Conservation (phyloP, 257 asterid species). For the Scutellaria barbata region DNA sequence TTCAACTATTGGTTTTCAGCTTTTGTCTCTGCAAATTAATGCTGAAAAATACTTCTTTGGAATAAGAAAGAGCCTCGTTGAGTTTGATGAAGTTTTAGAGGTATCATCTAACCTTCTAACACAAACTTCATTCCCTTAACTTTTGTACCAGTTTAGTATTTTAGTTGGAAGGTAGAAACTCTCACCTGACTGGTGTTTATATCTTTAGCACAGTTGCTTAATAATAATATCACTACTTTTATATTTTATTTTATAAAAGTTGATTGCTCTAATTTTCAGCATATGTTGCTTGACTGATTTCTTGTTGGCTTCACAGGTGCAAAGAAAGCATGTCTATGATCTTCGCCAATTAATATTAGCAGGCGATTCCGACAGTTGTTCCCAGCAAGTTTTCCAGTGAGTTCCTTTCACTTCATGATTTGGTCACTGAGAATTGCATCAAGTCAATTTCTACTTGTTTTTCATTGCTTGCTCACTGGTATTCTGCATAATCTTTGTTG, state of each 20-base stretch:
- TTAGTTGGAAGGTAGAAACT: not conserved
- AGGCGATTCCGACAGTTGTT: constrained; percentile 86
- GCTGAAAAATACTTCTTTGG: constrained; percentile 91
- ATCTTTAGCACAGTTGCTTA: not conserved
- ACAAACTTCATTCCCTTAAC: constrained; percentile 11
- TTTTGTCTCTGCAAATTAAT: constrained; percentile 85
- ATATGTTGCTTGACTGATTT: constrained; percentile 18
- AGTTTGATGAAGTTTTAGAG: constrained; percentile 99
- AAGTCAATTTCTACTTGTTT: not conserved
- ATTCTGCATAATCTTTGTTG: not conserved
- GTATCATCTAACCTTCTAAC: constrained; percentile 45
- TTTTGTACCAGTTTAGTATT: not conserved
- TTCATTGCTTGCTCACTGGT: not conserved
- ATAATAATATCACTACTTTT: not conserved
- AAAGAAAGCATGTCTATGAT: constrained; percentile 92
- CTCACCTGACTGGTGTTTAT: not conserved
- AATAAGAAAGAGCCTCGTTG: constrained; percentile 92
- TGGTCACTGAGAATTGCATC: constrained; percentile 27
- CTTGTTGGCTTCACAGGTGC: constrained; percentile 67
- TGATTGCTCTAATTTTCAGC: constrained; percentile 2
- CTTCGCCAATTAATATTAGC: constrained; percentile 89
- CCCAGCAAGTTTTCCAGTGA: constrained; percentile 84
- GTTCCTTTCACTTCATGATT: constrained; percentile 41
- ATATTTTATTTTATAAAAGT: not conserved
- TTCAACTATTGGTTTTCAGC: constrained; percentile 55